Conservation (phyloP, 441 rosid species). For the Hura crepitans region DNA sequence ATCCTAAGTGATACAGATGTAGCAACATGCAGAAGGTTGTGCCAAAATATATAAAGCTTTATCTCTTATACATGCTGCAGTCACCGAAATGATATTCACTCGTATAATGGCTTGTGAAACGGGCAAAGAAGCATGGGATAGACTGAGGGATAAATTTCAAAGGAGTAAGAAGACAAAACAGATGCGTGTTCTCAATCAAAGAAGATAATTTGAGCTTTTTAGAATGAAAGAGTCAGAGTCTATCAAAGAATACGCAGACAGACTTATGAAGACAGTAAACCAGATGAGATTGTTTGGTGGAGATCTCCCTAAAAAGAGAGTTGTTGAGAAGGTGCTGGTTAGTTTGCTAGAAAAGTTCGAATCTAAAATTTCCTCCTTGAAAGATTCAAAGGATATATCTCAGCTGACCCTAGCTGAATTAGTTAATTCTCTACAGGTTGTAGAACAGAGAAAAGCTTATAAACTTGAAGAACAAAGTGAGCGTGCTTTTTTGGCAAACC, state of each 20-base stretch:
- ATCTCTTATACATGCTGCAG: not conserved
- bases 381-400: no score
- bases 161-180: not conserved
- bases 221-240: not conserved
- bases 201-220: not conserved
- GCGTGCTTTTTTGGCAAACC: not conserved
- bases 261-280: not conserved
- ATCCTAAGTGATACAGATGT: not conserved
- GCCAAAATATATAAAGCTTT: not conserved
- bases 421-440: not conserved
- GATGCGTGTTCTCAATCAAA: not conserved
- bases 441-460: not conserved
- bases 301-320: not conserved
- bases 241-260: not conserved
- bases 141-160: not conserved
- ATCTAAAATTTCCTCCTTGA: not conserved
- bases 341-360: not conserved
- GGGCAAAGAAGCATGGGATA: not conserved
- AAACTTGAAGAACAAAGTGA: not conserved
- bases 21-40: not conserved
- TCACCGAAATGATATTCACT: not conserved
- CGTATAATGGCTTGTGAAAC: not conserved
- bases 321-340: not conserved
- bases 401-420: not conserved
- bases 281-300: not conserved